Conservation (phyloP, 345 rosid species). For the Eutrema japonicum region DNA sequence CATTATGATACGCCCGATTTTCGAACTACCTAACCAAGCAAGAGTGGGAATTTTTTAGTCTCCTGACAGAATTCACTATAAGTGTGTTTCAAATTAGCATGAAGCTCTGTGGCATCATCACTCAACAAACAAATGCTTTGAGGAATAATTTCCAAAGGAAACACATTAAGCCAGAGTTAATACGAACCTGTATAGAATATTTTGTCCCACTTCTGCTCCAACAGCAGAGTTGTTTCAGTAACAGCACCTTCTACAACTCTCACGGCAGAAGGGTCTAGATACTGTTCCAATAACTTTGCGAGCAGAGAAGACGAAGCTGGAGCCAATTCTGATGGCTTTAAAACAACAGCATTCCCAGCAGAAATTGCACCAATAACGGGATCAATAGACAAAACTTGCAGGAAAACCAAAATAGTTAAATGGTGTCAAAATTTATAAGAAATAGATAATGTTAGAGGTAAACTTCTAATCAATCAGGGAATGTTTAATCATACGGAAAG, state of each 20-base stretch:
- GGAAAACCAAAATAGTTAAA: constrained; percentile 9
- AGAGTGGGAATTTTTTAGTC: not conserved
- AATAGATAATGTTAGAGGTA: not conserved
- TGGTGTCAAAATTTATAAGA: constrained; percentile 5
- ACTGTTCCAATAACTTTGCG: constrained; percentile 61
- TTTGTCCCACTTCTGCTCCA: constrained; percentile 98
- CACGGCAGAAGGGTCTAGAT: constrained; percentile 70
- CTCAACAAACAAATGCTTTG: constrained; percentile 1
- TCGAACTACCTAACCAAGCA: constrained; percentile 67
- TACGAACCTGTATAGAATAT: constrained; percentile 88
- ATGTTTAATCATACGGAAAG: constrained; percentile 63
- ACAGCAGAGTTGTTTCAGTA: constrained; percentile 69
- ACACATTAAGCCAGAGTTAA: not conserved
- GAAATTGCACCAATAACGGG: constrained; percentile 95
- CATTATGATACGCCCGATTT: constrained; percentile 82
- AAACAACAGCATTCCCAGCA: constrained; percentile 85
- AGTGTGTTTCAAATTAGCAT: not conserved
- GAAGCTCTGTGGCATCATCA: not conserved
- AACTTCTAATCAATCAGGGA: not conserved
- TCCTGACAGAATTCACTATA: not conserved
- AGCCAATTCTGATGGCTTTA: constrained; percentile 94
- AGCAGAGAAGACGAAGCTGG: constrained; percentile 79
- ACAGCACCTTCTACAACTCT: constrained; percentile 87
- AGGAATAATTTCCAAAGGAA: not conserved
- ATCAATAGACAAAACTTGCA: constrained; percentile 83